phyloP scores from a whole-genome alignment of 2,329 filamentous ascomycete species.

The Colletotrichum tofieldiae region DNA sequence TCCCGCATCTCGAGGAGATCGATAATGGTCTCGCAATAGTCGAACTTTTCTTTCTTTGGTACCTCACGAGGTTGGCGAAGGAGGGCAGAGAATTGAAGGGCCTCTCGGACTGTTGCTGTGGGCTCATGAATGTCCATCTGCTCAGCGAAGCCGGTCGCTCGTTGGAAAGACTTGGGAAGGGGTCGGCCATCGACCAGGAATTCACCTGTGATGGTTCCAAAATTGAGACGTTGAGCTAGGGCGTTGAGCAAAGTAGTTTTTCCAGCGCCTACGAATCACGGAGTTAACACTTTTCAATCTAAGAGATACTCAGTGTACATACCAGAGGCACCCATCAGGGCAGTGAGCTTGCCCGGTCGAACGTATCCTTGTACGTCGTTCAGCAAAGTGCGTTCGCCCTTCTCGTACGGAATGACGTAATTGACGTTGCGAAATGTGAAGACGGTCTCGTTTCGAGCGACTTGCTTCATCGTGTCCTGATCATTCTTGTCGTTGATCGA shows the following conservation, averaged over 20 bases:
- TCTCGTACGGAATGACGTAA: conserved; percentile 69
- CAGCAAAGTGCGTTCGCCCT: conserved; percentile 77
- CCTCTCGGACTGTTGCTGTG: conserved; percentile 77
- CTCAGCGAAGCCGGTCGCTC: conserved; percentile 80
- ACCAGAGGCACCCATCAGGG: conserved; percentile 77
- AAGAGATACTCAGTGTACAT: conserved; percentile 42
- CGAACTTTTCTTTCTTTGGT: conserved; percentile 73
- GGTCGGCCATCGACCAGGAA: conserved; percentile 84
- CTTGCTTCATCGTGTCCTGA: conserved; percentile 58
- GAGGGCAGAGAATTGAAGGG: conserved; percentile 76
- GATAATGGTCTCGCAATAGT: conserved; percentile 79
- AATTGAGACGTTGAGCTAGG: conserved; percentile 81
- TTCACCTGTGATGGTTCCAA: conserved; percentile 83
- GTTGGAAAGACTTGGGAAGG: conserved; percentile 82
- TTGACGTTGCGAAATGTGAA: conserved; percentile 69
- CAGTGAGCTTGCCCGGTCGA: conserved; percentile 84
- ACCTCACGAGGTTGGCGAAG: conserved; percentile 74
- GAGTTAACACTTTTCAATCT: not conserved
- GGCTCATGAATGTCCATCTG: conserved; percentile 79
- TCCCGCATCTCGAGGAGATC: conserved; percentile 78
- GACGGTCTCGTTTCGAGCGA: conserved; percentile 74
- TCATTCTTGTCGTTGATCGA: conserved; percentile 45
- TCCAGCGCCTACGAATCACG: conserved; percentile 61
- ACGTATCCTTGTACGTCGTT: conserved; percentile 88
- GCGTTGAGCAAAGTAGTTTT: conserved; percentile 84